These are phyloP conservation scores for Calonectria leucothoes DNA, from an alignment of 2,329 filamentous ascomycete genomes.

Conservation along the genomic window DNA sequence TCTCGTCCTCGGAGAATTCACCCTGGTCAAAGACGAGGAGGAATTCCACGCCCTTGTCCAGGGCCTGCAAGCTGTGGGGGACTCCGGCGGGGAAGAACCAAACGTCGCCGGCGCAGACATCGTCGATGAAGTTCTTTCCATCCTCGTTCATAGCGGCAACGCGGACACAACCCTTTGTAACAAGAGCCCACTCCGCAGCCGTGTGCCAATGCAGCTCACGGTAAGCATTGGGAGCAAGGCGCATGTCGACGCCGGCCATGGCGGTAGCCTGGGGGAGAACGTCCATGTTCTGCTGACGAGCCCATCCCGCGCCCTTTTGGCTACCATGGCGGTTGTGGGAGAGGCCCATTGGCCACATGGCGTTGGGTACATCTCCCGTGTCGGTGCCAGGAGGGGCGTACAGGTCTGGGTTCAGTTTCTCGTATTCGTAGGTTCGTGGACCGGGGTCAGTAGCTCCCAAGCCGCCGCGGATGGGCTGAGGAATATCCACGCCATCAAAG, in stretches of 20 bases:
- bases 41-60: slow-evolving; percentile 15
- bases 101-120: slow-evolving; percentile 7
- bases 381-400: slow-evolving; percentile 8
- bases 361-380: slow-evolving; percentile 5
- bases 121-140: slow-evolving; percentile 11
- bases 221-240: not conserved
- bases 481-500: not conserved
- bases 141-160: slow-evolving; percentile 11
- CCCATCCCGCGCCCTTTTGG: slow-evolving; percentile 7
- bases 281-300: slow-evolving; percentile 9
- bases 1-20: slow-evolving; percentile 15
- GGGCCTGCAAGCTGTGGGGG: slow-evolving; percentile 4
- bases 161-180: slow-evolving; percentile 12
- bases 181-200: slow-evolving; percentile 1
- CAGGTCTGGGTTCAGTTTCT: slow-evolving; percentile 10
- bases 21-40: slow-evolving; percentile 13
- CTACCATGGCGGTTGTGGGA: slow-evolving; percentile 9
- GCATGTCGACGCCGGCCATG: slow-evolving; percentile 17
- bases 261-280: slow-evolving; percentile 5
- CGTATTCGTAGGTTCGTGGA: slow-evolving; percentile 16
- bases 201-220: slow-evolving; percentile 14
- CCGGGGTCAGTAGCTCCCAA: slow-evolving; percentile 9
- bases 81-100: slow-evolving; percentile 17
- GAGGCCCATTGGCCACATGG: slow-evolving; percentile 11
- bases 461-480: slow-evolving; percentile 9